A percentile compares a stretch with the other conserved stretches of the same genome.
phyloP scores from a whole-genome alignment of 2,329 filamentous ascomycete genomes.

The Nannizzia gypsea region DNA sequence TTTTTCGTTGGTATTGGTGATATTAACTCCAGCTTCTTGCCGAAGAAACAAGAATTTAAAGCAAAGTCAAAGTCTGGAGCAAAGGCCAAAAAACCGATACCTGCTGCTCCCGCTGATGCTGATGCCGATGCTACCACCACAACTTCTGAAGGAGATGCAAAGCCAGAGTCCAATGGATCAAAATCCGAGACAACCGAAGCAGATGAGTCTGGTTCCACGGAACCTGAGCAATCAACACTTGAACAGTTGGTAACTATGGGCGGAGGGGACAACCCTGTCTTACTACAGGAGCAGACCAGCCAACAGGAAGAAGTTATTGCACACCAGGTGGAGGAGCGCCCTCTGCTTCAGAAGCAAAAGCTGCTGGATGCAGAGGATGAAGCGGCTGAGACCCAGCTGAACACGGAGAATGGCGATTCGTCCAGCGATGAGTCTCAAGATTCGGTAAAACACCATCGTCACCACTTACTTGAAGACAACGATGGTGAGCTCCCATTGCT shows the following conservation, averaged over 20 bases:
- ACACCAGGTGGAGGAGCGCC: slow-evolving; percentile 78
- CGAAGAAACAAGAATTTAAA: slow-evolving; percentile 53
- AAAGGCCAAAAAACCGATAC: slow-evolving; percentile 18
- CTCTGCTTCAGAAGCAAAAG: slow-evolving; percentile 83
- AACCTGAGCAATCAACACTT: slow-evolving; percentile 44
- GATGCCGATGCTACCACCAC: neutral
- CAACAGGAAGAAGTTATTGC: slow-evolving; percentile 81
- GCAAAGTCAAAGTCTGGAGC: slow-evolving; percentile 27
- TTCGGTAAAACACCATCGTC: slow-evolving; percentile 37
- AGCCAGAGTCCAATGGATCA: slow-evolving; percentile 26
- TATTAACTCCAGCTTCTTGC: slow-evolving; percentile 95
- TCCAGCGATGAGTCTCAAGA: slow-evolving; percentile 31
- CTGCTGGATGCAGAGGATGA: slow-evolving; percentile 77
- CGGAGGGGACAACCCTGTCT: slow-evolving; percentile 53
- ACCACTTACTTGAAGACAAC: slow-evolving; percentile 76
- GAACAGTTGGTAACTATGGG: slow-evolving; percentile 69
- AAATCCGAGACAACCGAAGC: slow-evolving; percentile 14
- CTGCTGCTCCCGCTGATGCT: neutral
- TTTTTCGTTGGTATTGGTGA: slow-evolving; percentile 98
- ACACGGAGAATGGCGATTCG: slow-evolving; percentile 36
- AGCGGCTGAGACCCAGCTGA: slow-evolving; percentile 39
- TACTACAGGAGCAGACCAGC: slow-evolving; percentile 63
- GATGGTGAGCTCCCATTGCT: slow-evolving; percentile 71
- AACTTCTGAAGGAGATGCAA: slow-evolving; percentile 8
- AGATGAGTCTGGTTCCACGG: slow-evolving; percentile 9